phyloP scores from a whole-genome alignment of 495 filamentous ascomycete genomes.

The Aspergillus indologenus region DNA sequence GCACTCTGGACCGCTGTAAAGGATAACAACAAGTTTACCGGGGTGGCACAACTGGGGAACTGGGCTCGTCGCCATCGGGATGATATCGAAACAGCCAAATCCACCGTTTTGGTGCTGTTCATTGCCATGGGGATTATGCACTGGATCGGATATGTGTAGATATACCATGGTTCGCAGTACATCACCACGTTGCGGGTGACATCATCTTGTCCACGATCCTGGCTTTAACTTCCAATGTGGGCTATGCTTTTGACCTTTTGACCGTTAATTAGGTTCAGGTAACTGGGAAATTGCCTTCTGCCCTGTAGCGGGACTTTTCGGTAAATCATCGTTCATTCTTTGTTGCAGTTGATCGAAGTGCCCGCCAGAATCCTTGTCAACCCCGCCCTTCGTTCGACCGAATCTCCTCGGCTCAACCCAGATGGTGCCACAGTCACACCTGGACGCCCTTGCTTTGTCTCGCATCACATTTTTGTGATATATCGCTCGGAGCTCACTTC shows the following conservation, averaged over 20 bases:
- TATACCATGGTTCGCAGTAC: not conserved
- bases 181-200: not conserved
- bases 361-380: not conserved
- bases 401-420: not conserved
- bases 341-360: not conserved
- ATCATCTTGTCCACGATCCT: not conserved
- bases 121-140: slow-evolving; percentile 18
- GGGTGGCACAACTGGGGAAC: slow-evolving; percentile 14
- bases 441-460: no score
- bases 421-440: no score
- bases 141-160: slow-evolving; percentile 15
- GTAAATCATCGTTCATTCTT: not conserved
- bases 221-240: not conserved
- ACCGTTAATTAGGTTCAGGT: no score
- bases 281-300: no score
- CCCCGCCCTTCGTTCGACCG: not conserved
- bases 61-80: slow-evolving; percentile 19
- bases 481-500: not conserved
- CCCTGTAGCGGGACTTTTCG: no score
- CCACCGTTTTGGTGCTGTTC: slow-evolving; percentile 18
- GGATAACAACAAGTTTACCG: slow-evolving; percentile 13
- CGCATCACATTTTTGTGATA: no score
- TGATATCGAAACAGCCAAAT: slow-evolving; percentile 21
- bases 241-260: not conserved
- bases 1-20: slow-evolving; percentile 42